Base-by-base conservation (phyloP, 2,329 filamentous ascomycete genomes). In the Epichloe sylvatica region DNA sequence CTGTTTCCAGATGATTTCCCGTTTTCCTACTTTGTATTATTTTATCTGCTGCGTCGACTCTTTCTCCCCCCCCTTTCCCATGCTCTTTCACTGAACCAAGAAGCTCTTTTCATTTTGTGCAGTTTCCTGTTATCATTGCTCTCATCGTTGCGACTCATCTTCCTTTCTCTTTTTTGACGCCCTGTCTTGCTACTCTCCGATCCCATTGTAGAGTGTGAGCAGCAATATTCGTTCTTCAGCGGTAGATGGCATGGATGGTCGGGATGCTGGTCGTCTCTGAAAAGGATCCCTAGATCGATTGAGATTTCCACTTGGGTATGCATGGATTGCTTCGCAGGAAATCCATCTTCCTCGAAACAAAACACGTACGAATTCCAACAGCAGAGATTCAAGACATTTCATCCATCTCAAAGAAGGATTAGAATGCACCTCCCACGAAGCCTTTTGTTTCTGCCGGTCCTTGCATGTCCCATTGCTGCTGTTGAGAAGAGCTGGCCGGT, bases 361-460 rank as follows among this genome's bases (percentile, higher is more conserved):
- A 41, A 34, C 11, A 17, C 17, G 17, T 17, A 17, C 17, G 17
- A 17, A 17, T 17, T 17, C 17, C 17, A 17, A 17, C 17, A 17
- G 25, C 25, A 9, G 30, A 11, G 30, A 30, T 30, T 30, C 30
- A 4, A 30, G 30, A 9, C 30, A 2, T 4, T 30, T 9, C 30
- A 38, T 21, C 21, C 11, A 6, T 45, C 21, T 35, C 11, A 2
- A 25, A 46, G 13, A 47, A 41, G n/a, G 3, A 17, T n/a, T 65
- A 72, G 64, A 62, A 72, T 73, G 70, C 44, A 40, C 35, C 21
- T 19, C 25, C 40, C 43, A 40, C 45, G 36, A 13, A 50, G 13
- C 19, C 15, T 51, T 4, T 25, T 45, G 8, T 40, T 66, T 50
- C 50, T 63, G 57, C 64, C 61, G 57, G 59, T 67, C 53, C 58